These are phyloP conservation scores for Sporisorium scitamineum DNA, from an alignment of 1,284 basidiomycete species.

Conservation along the genomic window DNA sequence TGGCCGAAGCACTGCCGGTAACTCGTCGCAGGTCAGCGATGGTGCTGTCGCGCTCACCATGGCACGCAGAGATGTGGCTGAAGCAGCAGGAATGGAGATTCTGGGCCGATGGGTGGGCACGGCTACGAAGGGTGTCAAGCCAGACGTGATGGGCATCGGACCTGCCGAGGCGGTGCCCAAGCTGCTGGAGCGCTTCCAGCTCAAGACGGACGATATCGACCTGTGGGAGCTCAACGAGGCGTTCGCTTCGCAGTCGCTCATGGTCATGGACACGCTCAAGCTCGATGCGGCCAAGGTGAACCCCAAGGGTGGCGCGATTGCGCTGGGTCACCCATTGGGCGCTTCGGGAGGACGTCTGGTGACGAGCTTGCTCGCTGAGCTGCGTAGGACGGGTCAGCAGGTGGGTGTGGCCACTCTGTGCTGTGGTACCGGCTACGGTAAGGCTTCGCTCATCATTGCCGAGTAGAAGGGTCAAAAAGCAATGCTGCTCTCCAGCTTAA, in stretches of 20 bases:
- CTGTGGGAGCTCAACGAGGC: constrained; percentile 69
- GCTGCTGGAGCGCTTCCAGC: constrained; percentile 58
- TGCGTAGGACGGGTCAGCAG: constrained; percentile 59
- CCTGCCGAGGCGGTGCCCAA: constrained; percentile 64
- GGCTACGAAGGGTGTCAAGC: constrained; percentile 63
- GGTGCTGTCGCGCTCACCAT: constrained; percentile 65
- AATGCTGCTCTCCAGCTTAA: neutral
- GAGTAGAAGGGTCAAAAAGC: constrained; percentile 34
- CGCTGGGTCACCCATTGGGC: constrained; percentile 66
- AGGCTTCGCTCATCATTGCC: constrained; percentile 61
- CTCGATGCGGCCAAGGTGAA: constrained; percentile 60
- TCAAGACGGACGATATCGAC: constrained; percentile 60
- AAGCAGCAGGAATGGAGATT: constrained; percentile 62
- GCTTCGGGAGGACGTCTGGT: constrained; percentile 64
- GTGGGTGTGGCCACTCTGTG: constrained; percentile 65
- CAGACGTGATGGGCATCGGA: constrained; percentile 67
- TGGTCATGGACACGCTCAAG: constrained; percentile 62
- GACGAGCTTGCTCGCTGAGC: constrained; percentile 61
- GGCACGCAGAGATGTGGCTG: constrained; percentile 61
- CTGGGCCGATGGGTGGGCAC: constrained; percentile 64
- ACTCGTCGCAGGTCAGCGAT: constrained; percentile 66
- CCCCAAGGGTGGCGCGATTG: constrained; percentile 68
- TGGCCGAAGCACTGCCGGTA: constrained; percentile 63
- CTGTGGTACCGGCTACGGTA: constrained; percentile 67
- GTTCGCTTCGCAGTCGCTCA: constrained; percentile 65